A percentile compares a stretch with the other conserved stretches of the same genome.
phyloP scores from a whole-genome alignment of 345 rosid species.

The Hibiscus tridactylites region DNA sequence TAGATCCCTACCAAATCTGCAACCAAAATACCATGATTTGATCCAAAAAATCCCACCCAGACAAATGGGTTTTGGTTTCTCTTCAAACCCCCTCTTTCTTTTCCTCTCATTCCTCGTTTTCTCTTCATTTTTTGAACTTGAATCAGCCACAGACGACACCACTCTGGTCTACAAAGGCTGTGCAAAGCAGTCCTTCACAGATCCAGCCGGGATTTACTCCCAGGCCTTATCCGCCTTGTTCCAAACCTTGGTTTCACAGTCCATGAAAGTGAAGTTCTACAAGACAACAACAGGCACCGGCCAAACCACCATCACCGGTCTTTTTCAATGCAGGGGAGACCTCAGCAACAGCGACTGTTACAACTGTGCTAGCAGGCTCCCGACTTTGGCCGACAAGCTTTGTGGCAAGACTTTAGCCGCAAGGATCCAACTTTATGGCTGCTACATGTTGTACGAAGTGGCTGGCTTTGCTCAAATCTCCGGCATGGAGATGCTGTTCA shows the following conservation, averaged over 20 bases:
- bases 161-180: conserved; percentile 88
- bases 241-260: conserved; percentile 70
- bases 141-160: conserved; percentile 52
- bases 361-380: conserved; percentile 84
- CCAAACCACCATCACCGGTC: conserved; percentile 70
- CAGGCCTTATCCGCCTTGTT: conserved; percentile 85
- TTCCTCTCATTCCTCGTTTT: conserved; percentile 17
- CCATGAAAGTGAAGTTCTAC: conserved; percentile 71
- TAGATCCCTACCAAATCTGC: conserved; percentile 8
- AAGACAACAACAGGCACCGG: conserved; percentile 72
- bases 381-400: conserved; percentile 58
- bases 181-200: conserved; percentile 62
- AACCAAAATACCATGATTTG: conserved; percentile 44
- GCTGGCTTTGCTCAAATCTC: conserved; percentile 78
- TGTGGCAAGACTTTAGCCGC: conserved; percentile 76
- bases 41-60: conserved; percentile 24
- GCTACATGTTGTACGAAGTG: conserved; percentile 80
- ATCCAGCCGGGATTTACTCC: conserved; percentile 77
- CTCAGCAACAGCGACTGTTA: conserved; percentile 71
- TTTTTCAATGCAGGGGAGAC: conserved; percentile 94
- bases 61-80: conserved; percentile 42
- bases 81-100: conserved; percentile 27
- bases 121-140: conserved; percentile 28
- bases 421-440: conserved; percentile 77
- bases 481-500: conserved; percentile 84